Evolutionary conservation across 2,329 filamentous ascomycete genomes (phyloP), one percentile per base, ranked within the genome.

Genomic region (Penicillium hesseltinei): DNA sequence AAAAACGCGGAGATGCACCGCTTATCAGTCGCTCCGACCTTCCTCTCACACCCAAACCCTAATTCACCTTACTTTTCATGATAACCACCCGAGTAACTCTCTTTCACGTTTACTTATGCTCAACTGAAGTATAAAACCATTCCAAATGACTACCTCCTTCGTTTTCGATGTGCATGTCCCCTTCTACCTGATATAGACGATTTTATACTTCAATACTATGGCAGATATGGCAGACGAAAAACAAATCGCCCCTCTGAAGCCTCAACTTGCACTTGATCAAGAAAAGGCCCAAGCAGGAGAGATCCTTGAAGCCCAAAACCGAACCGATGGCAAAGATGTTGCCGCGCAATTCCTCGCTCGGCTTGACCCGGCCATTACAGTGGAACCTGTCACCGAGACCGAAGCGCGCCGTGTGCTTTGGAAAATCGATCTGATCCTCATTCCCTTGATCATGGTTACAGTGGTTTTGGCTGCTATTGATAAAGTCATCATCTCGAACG

Each of bases 401-500:
- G 66, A 69, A 40, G 60, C 62, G 15, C 59, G 61, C 21, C 67
- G 65, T 31, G 51, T 69, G 15, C 50, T 70, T 19, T 64, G 65
- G 59, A 69, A 69, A 47, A 68, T 69, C 31, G 68, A 70, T 50
- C 51, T 66, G 25, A 66, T 64, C 21, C 53, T 70, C 9, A 63
- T 70, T 21, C 68, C 67, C 4, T 46, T 70, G 36, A 65, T 70
- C 31, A 58, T 62, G 54, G 60, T 62, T 9, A 68, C 66, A 2
- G 59, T 66, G 23, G 61, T 67, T 25, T 44, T 70, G 23, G 66
- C 62, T 33, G 67, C 67, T 17, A 62, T 72, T 21, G 69, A 73
- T 62, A 72, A 73, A 51, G 67, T 71, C 48, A 67, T 69, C 11
- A 66, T 73, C 9, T 62, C 60, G 10, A 60, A 62, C 39, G 60